phyloP scores from a whole-genome alignment of 1,139 yeast genomes.

The Entelexis paramagnoliae region DNA sequence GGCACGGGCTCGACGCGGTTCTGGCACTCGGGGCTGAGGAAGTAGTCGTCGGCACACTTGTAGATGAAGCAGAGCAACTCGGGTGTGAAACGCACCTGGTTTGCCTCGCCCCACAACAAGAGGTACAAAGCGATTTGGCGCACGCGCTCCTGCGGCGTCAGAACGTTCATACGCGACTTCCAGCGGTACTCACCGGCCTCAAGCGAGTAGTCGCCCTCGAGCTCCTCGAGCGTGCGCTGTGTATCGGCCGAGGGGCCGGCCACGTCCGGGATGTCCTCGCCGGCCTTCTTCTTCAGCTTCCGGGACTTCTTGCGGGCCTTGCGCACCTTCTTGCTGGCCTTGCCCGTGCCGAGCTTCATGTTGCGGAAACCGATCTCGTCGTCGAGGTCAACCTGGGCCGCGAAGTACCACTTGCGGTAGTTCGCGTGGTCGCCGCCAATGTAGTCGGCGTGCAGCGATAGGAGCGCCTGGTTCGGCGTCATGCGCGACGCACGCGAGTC shows the following conservation, averaged over 20 bases:
- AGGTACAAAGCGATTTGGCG: conserved; percentile 84
- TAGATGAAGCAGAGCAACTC: conserved; percentile 87
- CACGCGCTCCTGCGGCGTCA: conserved; percentile 68
- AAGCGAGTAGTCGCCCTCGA: conserved; percentile 75
- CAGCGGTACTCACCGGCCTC: conserved; percentile 80
- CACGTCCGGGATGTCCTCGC: conserved; percentile 21
- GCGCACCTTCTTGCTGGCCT: conserved; percentile 45
- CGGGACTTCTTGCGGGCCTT: conserved; percentile 52
- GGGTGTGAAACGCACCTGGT: conserved; percentile 90
- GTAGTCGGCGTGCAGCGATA: conserved; percentile 90
- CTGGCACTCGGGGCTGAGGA: conserved; percentile 80
- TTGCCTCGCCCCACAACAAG: conserved; percentile 97
- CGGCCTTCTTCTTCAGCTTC: conserved; percentile 37
- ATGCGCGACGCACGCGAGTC: conserved; percentile 94
- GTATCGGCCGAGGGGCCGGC: conserved; percentile 26
- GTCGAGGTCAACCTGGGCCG: conserved; percentile 80
- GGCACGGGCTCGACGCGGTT: conserved; percentile 67
- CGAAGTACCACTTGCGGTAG: conserved; percentile 92
- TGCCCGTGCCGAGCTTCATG: conserved; percentile 65
- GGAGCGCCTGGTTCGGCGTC: conserved; percentile 91
- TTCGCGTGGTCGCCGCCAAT: conserved; percentile 92
- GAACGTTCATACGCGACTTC: conserved; percentile 63
- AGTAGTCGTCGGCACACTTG: conserved; percentile 85
- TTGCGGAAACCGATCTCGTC: conserved; percentile 69
- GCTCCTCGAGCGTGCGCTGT: conserved; percentile 58